Conservation (phyloP, 306 rosid genomes). For the Cicer chorassanicum region DNA sequence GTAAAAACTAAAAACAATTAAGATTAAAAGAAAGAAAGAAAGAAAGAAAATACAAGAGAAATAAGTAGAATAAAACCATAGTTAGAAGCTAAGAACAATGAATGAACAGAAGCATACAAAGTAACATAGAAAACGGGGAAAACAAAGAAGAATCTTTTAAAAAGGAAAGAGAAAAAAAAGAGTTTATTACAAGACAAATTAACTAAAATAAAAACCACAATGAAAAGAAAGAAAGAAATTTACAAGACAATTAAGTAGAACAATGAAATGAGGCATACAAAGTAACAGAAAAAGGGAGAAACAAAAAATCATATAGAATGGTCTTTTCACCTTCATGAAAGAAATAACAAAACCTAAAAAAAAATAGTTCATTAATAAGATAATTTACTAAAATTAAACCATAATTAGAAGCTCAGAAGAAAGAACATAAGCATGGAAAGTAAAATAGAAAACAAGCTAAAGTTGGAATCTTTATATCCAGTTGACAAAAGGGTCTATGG, state of each 20-base stretch:
- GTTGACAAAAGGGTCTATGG: not conserved
- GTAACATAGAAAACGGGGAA: not conserved
- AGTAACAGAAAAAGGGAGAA: not conserved
- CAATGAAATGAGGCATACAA: not conserved
- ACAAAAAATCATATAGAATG: constrained; percentile 13
- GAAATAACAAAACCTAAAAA: too few species aligned
- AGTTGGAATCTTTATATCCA: not conserved
- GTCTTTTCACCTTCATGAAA: constrained; percentile 29
- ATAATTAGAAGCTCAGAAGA: not conserved
- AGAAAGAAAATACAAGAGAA: not conserved
- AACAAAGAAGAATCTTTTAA: not conserved
- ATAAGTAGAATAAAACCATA: not conserved
- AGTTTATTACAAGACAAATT: too few species aligned
- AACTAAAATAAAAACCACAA: too few species aligned
- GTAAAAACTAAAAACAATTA: not conserved
- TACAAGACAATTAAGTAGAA: too few species aligned
- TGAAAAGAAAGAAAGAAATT: too few species aligned
- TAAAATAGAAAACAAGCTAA: constrained; percentile 14
- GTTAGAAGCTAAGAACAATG: not conserved
- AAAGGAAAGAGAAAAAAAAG: too few species aligned
- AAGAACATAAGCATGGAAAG: not conserved
- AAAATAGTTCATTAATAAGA: not conserved
- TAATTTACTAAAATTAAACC: not conserved
- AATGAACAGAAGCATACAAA: not conserved
- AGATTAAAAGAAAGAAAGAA: not conserved